Percentiles rank a stretch among this genome's conserved stretches.
Conservation (phyloP, 345 rosid species). For the Balakata baccata region DNA sequence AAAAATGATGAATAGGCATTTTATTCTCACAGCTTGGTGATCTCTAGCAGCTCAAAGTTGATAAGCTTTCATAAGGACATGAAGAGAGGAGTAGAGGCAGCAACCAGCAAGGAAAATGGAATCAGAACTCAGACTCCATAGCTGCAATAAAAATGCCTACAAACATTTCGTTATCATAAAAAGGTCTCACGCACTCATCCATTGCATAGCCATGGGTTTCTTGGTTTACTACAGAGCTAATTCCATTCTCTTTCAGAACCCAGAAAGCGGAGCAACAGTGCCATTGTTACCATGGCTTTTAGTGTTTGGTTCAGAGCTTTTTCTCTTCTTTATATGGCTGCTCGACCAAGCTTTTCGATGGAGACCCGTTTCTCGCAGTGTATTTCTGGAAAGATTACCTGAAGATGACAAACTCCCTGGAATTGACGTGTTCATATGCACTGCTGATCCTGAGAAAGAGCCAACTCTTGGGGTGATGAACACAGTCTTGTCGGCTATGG, state of each 20-base stretch:
- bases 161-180: constrained; percentile 25
- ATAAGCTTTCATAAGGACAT: not conserved
- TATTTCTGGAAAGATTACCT: constrained; percentile 37
- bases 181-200: constrained; percentile 27
- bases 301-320: constrained; percentile 25
- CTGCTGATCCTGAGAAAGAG: constrained; percentile 48
- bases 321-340: constrained; percentile 32
- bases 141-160: constrained; percentile 10
- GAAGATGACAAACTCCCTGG: constrained; percentile 32
- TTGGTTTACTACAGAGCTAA: constrained; percentile 30
- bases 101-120: too few species aligned
- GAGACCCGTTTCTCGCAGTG: constrained; percentile 33
- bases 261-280: not conserved
- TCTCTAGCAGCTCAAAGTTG: not conserved
- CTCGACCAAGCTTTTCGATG: constrained; percentile 23
- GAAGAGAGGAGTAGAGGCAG: too few species aligned
- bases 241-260: constrained; percentile 28
- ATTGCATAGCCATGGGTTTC: constrained; percentile 30
- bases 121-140: constrained; percentile 18
- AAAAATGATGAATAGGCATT: not conserved
- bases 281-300: constrained; percentile 26
- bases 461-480: constrained; percentile 42
- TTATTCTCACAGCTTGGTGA: not conserved
- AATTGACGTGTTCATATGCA: constrained; percentile 48
- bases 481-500: constrained; percentile 47